These are phyloP conservation scores for Brasenia schreberi DNA, from an alignment of 164 flowering plant genomes.

Conservation along the genomic window DNA sequence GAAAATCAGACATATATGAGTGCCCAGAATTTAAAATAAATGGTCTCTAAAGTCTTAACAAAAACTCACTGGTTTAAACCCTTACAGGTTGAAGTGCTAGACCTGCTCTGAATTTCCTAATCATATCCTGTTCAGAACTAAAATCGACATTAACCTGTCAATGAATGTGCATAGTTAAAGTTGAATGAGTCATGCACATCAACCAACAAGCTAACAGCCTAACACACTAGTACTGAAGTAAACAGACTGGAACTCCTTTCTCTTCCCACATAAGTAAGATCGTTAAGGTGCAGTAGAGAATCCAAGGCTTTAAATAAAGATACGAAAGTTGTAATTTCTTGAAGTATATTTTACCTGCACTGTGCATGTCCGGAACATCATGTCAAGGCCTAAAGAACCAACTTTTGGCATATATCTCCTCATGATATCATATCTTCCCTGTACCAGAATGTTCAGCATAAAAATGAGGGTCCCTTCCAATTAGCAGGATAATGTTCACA, in stretches of 20 bases:
- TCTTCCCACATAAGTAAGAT: too few relatives aligned
- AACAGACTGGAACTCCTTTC: too few relatives aligned
- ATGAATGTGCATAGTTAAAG: not conserved
- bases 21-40: not conserved
- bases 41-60: not conserved
- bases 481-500: not conserved
- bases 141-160: conserved; percentile 93
- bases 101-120: conserved; percentile 90
- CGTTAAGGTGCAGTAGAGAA: too few relatives aligned
- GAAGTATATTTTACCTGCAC: conserved; percentile 54
- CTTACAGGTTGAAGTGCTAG: conserved; percentile 97
- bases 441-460: conserved; percentile 20
- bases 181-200: not conserved
- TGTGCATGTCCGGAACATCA: conserved; percentile 99
- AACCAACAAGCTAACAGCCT: not conserved
- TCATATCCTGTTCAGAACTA: conserved; percentile 93
- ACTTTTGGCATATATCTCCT: conserved; percentile 96
- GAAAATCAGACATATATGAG: not conserved
- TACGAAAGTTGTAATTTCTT: too few relatives aligned
- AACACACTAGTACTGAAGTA: not conserved
- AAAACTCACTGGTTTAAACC: conserved; percentile 1
- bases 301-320: too few relatives aligned
- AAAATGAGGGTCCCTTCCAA: not conserved
- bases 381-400: conserved; percentile 91
- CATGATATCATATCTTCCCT: conserved; percentile 97